These are phyloP conservation scores for Diutina catenulata DNA, from an alignment of 1,139 yeast species.

Conservation along the genomic window DNA sequence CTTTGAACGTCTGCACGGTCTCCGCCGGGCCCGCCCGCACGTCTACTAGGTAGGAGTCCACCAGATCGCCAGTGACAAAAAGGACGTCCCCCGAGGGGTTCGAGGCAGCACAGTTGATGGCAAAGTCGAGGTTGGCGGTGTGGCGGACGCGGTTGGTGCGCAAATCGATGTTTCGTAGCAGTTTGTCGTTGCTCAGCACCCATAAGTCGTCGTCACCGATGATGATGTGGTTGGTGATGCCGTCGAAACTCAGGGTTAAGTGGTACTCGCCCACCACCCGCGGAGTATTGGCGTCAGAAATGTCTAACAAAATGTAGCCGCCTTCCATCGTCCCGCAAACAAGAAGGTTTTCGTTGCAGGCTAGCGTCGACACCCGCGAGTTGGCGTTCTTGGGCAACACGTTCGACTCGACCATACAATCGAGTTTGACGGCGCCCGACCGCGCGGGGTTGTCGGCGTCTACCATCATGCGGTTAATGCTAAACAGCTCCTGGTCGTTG, in stretches of 20 bases:
- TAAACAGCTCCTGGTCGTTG: conserved; percentile 24
- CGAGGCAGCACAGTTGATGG: conserved; percentile 39
- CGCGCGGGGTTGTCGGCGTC: conserved; percentile 14
- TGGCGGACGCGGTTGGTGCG: conserved; percentile 11
- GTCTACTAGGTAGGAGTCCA: conserved; percentile 33
- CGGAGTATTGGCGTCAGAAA: conserved; percentile 16
- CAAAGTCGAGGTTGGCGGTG: conserved; percentile 24
- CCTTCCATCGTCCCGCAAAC: conserved; percentile 50
- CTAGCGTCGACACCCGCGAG: conserved; percentile 36
- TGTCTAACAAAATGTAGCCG: conserved; percentile 28
- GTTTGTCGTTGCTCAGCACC: conserved; percentile 33
- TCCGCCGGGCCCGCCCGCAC: conserved; percentile 13
- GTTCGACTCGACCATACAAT: conserved; percentile 30
- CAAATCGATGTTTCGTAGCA: conserved; percentile 30
- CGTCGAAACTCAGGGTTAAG: conserved; percentile 34
- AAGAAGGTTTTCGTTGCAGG: conserved; percentile 29
- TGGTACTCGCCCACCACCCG: conserved; percentile 22
- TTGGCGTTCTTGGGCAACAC: conserved; percentile 19
- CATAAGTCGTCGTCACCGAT: conserved; percentile 18
- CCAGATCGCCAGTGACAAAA: conserved; percentile 41
- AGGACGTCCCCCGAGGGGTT: conserved; percentile 26
- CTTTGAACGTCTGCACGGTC: conserved; percentile 15
- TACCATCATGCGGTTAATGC: conserved; percentile 23
- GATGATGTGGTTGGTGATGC: conserved; percentile 43
- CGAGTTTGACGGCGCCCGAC: conserved; percentile 17